phyloP scores from a whole-genome alignment of 352 stramenopile genomes.

The Globisporangium iwayamae region DNA sequence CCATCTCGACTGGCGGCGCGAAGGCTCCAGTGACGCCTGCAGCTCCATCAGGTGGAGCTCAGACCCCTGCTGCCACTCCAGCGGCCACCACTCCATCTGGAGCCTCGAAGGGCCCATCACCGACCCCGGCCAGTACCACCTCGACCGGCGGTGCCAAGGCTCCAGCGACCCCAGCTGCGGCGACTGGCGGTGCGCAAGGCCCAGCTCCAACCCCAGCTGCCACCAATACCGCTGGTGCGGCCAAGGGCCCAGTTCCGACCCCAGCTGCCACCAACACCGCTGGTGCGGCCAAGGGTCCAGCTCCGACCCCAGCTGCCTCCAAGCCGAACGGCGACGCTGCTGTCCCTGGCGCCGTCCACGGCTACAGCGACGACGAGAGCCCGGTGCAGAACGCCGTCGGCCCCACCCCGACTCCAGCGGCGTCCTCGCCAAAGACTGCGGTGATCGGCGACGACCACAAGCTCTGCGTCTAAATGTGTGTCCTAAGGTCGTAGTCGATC shows the following conservation, averaged over 20 bases:
- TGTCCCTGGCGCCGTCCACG: slow-evolving; percentile 14
- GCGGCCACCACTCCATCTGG: background rate
- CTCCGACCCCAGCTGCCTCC: slow-evolving; percentile 5
- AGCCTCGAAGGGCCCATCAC: background rate
- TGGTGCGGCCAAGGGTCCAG: slow-evolving; percentile 3
- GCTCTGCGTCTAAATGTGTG: slow-evolving; percentile 13
- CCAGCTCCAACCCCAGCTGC: slow-evolving; percentile 1
- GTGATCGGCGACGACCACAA: slow-evolving; percentile 11
- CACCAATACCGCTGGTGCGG: background rate
- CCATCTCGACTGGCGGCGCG: background rate
- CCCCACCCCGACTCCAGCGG: slow-evolving; percentile 11
- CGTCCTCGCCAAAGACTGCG: slow-evolving; percentile 8
- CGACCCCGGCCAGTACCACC: background rate
- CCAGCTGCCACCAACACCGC: slow-evolving; percentile 6
- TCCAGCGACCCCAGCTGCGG: background rate
- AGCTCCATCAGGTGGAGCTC: background rate
- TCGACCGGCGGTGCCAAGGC: slow-evolving; percentile 2
- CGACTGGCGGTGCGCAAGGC: background rate
- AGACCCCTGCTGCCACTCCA: slow-evolving; percentile 2
- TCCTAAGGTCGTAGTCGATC: background rate
- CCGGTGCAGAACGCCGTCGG: slow-evolving; percentile 6
- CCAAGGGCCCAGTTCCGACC: slow-evolving; percentile 1
- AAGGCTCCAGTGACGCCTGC: background rate
- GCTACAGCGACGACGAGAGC: slow-evolving; percentile 8
- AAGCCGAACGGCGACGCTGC: slow-evolving; percentile 4